Conservation (phyloP, 106 monocot species). For the Xerophyta viscosa region DNA sequence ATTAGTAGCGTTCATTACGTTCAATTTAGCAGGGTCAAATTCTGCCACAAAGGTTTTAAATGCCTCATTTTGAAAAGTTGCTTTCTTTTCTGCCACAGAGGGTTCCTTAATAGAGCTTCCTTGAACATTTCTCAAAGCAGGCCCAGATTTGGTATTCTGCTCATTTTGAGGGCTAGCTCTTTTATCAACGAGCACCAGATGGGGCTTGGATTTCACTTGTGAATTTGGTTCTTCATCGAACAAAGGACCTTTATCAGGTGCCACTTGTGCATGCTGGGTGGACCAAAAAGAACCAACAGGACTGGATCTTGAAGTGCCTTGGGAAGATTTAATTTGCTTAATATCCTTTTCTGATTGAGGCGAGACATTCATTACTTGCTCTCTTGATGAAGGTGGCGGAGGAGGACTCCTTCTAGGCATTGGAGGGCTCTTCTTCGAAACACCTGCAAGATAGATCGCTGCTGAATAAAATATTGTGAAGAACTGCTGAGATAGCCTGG, state of each 20-base stretch:
- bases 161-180: slow-evolving; percentile 16
- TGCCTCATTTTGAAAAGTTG: slow-evolving; percentile 28
- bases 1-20: slow-evolving; percentile 9
- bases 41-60: slow-evolving; percentile 61
- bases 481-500: background rate
- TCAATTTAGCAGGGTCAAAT: slow-evolving; percentile 45
- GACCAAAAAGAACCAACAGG: slow-evolving; percentile 83
- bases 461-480: too few relatives aligned
- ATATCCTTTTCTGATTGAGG: slow-evolving; percentile 18
- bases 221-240: slow-evolving; percentile 48
- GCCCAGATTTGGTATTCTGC: background rate
- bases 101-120: slow-evolving; percentile 21
- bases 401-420: slow-evolving; percentile 64
- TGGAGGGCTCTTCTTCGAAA: slow-evolving; percentile 17
- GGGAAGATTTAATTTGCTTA: slow-evolving; percentile 17
- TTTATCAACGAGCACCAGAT: slow-evolving; percentile 13
- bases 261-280: slow-evolving; percentile 49
- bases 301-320: slow-evolving; percentile 17
- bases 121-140: slow-evolving; percentile 2
- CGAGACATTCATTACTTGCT: slow-evolving; percentile 13
- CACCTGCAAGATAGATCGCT: slow-evolving; percentile 29
- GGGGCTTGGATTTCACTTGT: slow-evolving; percentile 19
- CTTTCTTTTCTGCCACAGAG: slow-evolving; percentile 26
- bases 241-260: slow-evolving; percentile 26
- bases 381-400: slow-evolving; percentile 45